Conservation (phyloP, 208 protist genomes). For the Ichthyophonus hoferi region DNA sequence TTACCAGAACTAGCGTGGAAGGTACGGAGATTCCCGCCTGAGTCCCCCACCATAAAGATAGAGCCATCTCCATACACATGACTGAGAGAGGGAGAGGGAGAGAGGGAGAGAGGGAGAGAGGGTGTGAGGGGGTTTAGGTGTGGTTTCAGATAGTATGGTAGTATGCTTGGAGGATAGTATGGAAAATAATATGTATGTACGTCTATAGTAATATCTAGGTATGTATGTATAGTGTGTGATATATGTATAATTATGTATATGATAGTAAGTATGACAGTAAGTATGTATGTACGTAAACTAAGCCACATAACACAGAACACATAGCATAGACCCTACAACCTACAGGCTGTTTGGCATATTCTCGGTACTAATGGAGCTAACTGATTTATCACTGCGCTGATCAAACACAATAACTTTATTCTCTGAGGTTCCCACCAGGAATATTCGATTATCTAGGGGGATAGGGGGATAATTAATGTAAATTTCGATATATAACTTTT, state of each 20-base stretch:
- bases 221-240: conserved; percentile 4
- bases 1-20: background rate
- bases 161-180: too few relatives aligned
- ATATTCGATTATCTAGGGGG: background rate
- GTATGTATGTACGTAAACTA: background rate
- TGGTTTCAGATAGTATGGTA: too few relatives aligned
- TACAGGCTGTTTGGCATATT: background rate
- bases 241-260: background rate
- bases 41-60: background rate
- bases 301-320: background rate
- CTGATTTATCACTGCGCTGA: background rate
- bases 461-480: background rate
- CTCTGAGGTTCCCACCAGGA: background rate
- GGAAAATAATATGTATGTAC: background rate
- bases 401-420: background rate
- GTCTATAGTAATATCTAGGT: background rate
- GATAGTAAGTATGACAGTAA: background rate
- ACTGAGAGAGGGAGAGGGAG: too few relatives aligned
- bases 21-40: background rate
- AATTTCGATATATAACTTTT: too few relatives aligned
- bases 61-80: background rate
- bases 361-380: background rate
- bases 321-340: too few relatives aligned
- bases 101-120: too few relatives aligned
- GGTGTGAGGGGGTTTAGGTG: too few relatives aligned